Percentiles rank a stretch among this genome's conserved stretches.
Evolutionary conservation across 2,329 filamentous ascomycete species (phyloP).

Genomic region (Aspergillus intermedius): DNA sequence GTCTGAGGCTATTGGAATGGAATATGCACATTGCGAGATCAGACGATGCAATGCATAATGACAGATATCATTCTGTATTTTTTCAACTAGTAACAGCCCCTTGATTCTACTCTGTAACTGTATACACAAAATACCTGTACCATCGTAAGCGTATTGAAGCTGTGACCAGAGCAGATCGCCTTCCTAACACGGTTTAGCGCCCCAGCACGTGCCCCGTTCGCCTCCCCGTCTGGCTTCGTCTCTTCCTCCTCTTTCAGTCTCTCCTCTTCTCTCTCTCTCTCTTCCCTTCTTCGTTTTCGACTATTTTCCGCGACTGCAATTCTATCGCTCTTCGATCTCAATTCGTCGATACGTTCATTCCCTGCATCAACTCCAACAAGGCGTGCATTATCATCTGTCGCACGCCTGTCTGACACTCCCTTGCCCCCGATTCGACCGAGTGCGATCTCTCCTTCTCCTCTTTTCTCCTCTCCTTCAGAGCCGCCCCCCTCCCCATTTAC

Average conservation of each 20-base stretch:
- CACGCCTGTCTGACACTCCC: not conserved
- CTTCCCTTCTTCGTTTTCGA: slow-evolving; percentile 1
- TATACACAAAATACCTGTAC: too few species aligned
- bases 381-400: not conserved
- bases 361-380: not conserved
- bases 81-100: too few species aligned
- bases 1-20: too few species aligned
- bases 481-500: not conserved
- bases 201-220: not conserved
- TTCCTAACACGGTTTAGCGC: not conserved
- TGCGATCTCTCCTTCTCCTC: not conserved
- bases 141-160: not conserved
- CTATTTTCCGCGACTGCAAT: not conserved
- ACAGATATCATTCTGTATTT: too few species aligned
- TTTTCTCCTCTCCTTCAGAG: not conserved
- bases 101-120: too few species aligned
- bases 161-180: not conserved
- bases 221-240: slow-evolving; percentile 2
- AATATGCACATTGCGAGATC: too few species aligned
- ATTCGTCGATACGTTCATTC: not conserved
- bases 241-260: slow-evolving; percentile 5
- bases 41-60: too few species aligned
- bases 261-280: slow-evolving; percentile 3
- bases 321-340: not conserved
- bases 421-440: not conserved